phyloP scores from a whole-genome alignment of 495 filamentous ascomycete genomes.

The Penicillium coffeae region DNA sequence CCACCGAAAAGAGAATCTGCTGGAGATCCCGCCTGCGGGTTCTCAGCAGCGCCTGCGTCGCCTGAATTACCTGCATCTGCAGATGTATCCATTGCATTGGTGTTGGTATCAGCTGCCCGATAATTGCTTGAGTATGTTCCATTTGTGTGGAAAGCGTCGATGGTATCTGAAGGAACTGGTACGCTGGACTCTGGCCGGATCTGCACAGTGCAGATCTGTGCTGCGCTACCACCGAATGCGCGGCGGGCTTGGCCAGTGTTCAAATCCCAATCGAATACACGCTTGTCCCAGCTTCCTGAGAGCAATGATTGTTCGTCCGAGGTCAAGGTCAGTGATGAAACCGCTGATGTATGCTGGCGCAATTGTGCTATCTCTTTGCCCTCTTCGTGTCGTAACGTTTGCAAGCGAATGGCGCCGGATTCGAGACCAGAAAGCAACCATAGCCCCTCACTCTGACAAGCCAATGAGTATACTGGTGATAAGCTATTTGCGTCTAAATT shows the following conservation, averaged over 20 bases:
- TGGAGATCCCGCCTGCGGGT: constrained; percentile 59
- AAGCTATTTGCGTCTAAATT: constrained; percentile 61
- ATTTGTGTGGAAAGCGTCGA: constrained; percentile 52
- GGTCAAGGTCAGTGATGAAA: constrained; percentile 79
- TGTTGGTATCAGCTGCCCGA: constrained; percentile 38
- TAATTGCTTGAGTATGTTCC: constrained; percentile 66
- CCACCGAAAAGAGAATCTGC: constrained; percentile 64
- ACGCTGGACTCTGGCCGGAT: constrained; percentile 72
- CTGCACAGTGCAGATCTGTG: constrained; percentile 87
- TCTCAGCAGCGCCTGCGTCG: constrained; percentile 29
- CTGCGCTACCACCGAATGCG: constrained; percentile 67
- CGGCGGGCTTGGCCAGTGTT: constrained; percentile 78
- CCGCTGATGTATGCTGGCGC: constrained; percentile 82
- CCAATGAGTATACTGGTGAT: constrained; percentile 90
- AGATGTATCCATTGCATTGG: constrained; percentile 45
- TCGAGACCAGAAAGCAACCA: constrained; percentile 91
- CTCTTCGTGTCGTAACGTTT: constrained; percentile 92
- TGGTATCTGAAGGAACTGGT: constrained; percentile 68
- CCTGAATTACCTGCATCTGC: constrained; percentile 35
- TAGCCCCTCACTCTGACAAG: constrained; percentile 80
- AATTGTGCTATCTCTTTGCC: constrained; percentile 80
- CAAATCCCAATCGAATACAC: constrained; percentile 90
- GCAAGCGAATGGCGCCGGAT: constrained; percentile 86
- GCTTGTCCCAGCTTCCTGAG: constrained; percentile 96
- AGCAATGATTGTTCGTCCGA: constrained; percentile 83